Evolutionary conservation across 2,329 filamentous ascomycete species (phyloP).

Genomic region (Alternaria ethzedia): DNA sequence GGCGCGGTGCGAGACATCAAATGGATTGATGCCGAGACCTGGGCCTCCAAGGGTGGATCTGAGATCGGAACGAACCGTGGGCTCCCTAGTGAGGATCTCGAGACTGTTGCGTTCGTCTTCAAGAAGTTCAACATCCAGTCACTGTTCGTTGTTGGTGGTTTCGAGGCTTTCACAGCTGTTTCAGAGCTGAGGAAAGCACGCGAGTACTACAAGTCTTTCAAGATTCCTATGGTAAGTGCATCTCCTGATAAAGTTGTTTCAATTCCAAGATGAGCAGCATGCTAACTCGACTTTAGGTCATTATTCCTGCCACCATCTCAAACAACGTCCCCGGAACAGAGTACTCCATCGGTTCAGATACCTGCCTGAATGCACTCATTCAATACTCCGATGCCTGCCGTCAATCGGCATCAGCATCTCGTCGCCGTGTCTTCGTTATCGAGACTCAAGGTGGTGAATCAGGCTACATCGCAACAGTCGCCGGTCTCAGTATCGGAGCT

Average conservation of each 20-base stretch:
- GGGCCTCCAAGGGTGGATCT: constrained; percentile 95
- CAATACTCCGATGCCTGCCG: constrained; percentile 97
- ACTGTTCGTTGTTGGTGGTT: constrained; percentile 90
- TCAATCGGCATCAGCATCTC: constrained; percentile 92
- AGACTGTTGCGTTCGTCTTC: constrained; percentile 81
- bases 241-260: no score
- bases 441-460: constrained; percentile 96
- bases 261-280: neutral
- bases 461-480: constrained; percentile 90
- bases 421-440: constrained; percentile 93
- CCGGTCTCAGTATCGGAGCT: constrained; percentile 89
- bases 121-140: constrained; percentile 88
- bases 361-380: constrained; percentile 92
- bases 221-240: constrained; percentile 75
- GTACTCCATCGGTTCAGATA: constrained; percentile 95
- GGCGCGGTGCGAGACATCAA: constrained; percentile 84
- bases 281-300: constrained; percentile 61
- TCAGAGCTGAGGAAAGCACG: constrained; percentile 85
- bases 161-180: constrained; percentile 93
- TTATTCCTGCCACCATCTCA: constrained; percentile 95
- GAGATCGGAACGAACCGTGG: constrained; percentile 98
- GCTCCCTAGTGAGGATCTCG: constrained; percentile 85
- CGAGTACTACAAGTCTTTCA: constrained; percentile 79
- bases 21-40: constrained; percentile 93
- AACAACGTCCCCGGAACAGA: constrained; percentile 99